These are phyloP conservation scores for Peniophora sp. DNA, from an alignment of 1,284 basidiomycete species.

Conservation along the genomic window DNA sequence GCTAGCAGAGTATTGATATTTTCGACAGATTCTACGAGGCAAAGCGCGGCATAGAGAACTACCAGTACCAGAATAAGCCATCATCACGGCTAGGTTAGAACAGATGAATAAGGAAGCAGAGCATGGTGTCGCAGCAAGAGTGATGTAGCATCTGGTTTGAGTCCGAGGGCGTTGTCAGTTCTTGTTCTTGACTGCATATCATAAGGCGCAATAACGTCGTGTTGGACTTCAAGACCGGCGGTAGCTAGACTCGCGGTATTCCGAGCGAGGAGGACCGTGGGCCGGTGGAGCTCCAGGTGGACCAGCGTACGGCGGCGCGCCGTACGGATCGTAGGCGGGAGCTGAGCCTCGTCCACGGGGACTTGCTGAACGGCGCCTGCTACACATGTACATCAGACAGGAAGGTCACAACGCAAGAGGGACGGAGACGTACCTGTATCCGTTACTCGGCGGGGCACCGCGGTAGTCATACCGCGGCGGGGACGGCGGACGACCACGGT, in stretches of 20 bases:
- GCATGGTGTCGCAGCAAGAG: too few species aligned
- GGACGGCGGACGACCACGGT: conserved; percentile 49
- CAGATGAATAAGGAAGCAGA: too few species aligned
- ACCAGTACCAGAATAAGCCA: too few species aligned
- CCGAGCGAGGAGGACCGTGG: conserved; percentile 36
- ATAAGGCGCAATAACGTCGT: too few species aligned
- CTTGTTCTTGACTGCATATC: too few species aligned
- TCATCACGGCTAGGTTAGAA: too few species aligned
- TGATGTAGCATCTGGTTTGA: too few species aligned
- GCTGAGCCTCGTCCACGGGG: conserved; percentile 36
- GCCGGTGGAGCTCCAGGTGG: conserved; percentile 26
- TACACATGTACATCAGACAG: conserved; percentile 3
- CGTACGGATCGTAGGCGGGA: conserved; percentile 31
- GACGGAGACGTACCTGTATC: conserved; percentile 43
- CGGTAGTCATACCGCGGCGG: conserved; percentile 55
- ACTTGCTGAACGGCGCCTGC: conserved; percentile 68
- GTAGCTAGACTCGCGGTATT: conserved; percentile 33
- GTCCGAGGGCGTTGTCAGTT: too few species aligned
- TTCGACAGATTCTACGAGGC: too few species aligned
- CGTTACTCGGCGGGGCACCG: conserved; percentile 29
- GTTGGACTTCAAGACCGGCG: not conserved
- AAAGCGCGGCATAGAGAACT: too few species aligned
- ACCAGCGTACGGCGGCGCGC: conserved; percentile 33
- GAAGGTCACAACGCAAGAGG: not conserved
- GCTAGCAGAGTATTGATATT: too few species aligned